Percentiles rank a stretch among this genome's conserved stretches.
Conservation (phyloP, 495 filamentous ascomycete genomes). For the Aspergillus baeticus region DNA sequence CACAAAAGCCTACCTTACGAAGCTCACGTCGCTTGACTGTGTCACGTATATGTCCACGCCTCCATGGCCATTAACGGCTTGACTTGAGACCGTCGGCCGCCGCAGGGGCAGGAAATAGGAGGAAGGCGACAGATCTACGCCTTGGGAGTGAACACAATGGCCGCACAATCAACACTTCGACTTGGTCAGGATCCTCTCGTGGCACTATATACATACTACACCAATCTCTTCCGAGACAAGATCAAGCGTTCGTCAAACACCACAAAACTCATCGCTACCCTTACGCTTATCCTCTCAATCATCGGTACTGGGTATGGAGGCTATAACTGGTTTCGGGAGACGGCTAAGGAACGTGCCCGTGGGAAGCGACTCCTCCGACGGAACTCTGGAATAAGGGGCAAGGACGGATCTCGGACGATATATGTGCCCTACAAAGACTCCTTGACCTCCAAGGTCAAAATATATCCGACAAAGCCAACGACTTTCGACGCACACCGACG, state of each 20-base stretch:
- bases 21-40: neutral
- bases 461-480: slow-evolving; percentile 85
- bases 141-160: slow-evolving; percentile 53
- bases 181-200: slow-evolving; percentile 67
- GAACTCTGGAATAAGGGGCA: slow-evolving; percentile 88
- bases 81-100: slow-evolving; percentile 19
- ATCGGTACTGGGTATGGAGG: slow-evolving; percentile 73
- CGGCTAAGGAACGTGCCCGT: slow-evolving; percentile 72
- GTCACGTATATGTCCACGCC: slow-evolving; percentile 7
- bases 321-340: slow-evolving; percentile 67
- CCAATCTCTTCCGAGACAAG: slow-evolving; percentile 56
- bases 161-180: slow-evolving; percentile 81
- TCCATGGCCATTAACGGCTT: slow-evolving; percentile 21
- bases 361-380: slow-evolving; percentile 77
- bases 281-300: slow-evolving; percentile 73
- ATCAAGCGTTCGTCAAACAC: slow-evolving; percentile 62
- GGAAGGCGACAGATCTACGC: neutral
- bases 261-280: slow-evolving; percentile 69
- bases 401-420: slow-evolving; percentile 91
- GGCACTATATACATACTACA: slow-evolving; percentile 65
- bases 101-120: slow-evolving; percentile 12
- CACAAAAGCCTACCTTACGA: too few relatives aligned
- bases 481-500: slow-evolving; percentile 96
- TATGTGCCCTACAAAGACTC: slow-evolving; percentile 88
- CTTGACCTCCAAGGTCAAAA: slow-evolving; percentile 82